Percentiles rank a stretch among this genome's conserved stretches.
Conservation (phyloP, 139 green algal genomes). For the Chlorella sp. region DNA sequence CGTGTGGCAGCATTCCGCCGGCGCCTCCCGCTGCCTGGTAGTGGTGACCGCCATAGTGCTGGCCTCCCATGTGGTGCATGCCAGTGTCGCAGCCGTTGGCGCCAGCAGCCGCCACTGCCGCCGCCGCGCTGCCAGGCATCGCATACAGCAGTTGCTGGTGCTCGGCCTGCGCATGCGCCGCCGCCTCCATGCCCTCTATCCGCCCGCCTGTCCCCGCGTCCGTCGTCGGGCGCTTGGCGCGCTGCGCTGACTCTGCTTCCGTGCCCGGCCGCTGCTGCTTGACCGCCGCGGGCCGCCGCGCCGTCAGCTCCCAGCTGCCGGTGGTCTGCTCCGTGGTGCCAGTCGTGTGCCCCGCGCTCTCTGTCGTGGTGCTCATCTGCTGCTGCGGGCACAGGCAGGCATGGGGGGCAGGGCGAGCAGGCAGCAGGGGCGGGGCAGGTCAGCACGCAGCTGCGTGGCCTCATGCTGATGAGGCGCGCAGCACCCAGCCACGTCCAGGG, state of each 20-base stretch:
- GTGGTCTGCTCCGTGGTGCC: constrained; percentile 28
- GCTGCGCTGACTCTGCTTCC: constrained; percentile 4
- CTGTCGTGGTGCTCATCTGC: constrained; percentile 40
- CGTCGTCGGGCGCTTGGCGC: not conserved
- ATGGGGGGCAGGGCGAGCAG: not conserved
- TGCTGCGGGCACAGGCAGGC: constrained; percentile 16
- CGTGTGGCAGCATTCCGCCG: not conserved
- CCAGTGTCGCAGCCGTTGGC: too few species aligned
- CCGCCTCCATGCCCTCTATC: not conserved
- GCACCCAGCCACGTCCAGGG: not conserved
- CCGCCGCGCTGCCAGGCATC: not conserved
- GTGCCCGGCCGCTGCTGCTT: constrained; percentile 10
- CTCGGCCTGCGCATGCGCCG: not conserved
- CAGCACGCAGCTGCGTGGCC: not conserved
- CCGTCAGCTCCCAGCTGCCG: constrained; percentile 27
- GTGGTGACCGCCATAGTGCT: not conserved
- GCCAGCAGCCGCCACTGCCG: too few species aligned
- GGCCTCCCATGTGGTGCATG: not conserved
- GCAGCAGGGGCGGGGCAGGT: not conserved
- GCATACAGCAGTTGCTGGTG: not conserved
- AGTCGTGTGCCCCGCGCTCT: constrained; percentile 29
- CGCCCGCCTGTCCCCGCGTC: not conserved
- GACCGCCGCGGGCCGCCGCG: constrained; percentile 6
- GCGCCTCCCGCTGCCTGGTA: not conserved
- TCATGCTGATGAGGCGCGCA: not conserved